These are phyloP conservation scores for Fusarium sulawesiense DNA, from an alignment of 2,329 filamentous ascomycete species.

Conservation along the genomic window DNA sequence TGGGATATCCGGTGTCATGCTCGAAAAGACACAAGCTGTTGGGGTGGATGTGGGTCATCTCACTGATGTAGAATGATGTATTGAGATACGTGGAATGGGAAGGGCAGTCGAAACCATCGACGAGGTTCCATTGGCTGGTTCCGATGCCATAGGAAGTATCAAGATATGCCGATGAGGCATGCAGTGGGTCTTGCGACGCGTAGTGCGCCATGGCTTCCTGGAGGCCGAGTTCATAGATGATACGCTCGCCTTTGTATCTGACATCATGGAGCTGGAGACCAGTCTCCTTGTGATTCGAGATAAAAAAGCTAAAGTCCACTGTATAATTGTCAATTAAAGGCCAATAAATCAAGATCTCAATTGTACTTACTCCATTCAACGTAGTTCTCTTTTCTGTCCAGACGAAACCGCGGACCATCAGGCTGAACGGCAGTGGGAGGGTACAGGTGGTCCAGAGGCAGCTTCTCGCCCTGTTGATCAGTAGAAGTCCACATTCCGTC, in stretches of 20 bases:
- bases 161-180: constrained; percentile 59
- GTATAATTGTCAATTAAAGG: constrained; percentile 47
- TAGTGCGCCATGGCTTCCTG: constrained; percentile 68
- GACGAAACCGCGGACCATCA: constrained; percentile 12
- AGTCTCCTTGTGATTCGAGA: constrained; percentile 60
- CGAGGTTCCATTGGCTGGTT: constrained; percentile 56
- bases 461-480: constrained; percentile 6
- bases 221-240: constrained; percentile 67
- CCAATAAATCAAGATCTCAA: fast-evolving
- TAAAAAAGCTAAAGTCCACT: constrained; percentile 58
- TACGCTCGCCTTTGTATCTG: constrained; percentile 63
- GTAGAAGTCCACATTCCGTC: constrained; percentile 27
- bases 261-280: constrained; percentile 65
- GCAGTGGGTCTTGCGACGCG: constrained; percentile 59
- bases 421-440: constrained; percentile 25
- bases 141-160: constrained; percentile 63
- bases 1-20: constrained; percentile 60
- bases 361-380: constrained; percentile 29
- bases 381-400: constrained; percentile 29
- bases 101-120: constrained; percentile 65
- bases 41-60: constrained; percentile 57
- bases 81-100: constrained; percentile 62
- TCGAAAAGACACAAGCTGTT: constrained; percentile 69
- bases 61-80: constrained; percentile 57
- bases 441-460: constrained; percentile 9